phyloP scores from a whole-genome alignment of 129 eudicot genomes.

The Chrysanthemum seticuspe region DNA sequence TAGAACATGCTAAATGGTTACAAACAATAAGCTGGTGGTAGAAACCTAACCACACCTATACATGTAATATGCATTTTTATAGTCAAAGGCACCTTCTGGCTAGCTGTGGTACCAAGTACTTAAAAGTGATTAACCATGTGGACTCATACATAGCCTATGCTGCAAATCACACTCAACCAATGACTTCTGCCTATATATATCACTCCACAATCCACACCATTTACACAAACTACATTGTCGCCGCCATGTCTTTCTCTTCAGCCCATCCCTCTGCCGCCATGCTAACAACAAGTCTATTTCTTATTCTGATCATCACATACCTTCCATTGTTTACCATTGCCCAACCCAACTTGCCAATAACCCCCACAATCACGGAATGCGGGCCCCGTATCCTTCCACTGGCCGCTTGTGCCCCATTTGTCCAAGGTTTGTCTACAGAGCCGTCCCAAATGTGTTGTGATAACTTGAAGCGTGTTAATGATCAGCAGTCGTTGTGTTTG shows the following conservation, averaged over 20 bases:
- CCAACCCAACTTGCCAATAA: slow-evolving; percentile 29
- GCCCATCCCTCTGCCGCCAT: slow-evolving; percentile 11
- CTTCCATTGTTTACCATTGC: slow-evolving; percentile 15
- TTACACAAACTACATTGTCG: background rate
- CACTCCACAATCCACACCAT: background rate
- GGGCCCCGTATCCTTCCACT: slow-evolving; percentile 35
- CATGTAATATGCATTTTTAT: slow-evolving; percentile 32
- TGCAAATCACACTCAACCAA: slow-evolving; percentile 27
- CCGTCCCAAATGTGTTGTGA: slow-evolving; percentile 37
- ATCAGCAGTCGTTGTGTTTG: slow-evolving; percentile 30
- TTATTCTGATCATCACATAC: slow-evolving; percentile 12
- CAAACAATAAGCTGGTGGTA: background rate
- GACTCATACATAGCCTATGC: slow-evolving; percentile 24
- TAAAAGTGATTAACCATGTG: background rate
- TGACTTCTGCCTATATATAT: slow-evolving; percentile 10
- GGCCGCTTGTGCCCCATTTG: slow-evolving; percentile 36
- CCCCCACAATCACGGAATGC: slow-evolving; percentile 35
- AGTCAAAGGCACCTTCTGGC: slow-evolving; percentile 23
- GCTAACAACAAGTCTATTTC: background rate
- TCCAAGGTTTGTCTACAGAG: slow-evolving; percentile 25
- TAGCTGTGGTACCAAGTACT: background rate
- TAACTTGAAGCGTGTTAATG: slow-evolving; percentile 25
- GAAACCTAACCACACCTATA: slow-evolving; percentile 1
- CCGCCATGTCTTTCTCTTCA: slow-evolving; percentile 20
- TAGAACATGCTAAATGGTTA: background rate